Evolutionary conservation across 2,329 filamentous ascomycete genomes (phyloP).

Genomic region (Sporothrix protearum): DNA sequence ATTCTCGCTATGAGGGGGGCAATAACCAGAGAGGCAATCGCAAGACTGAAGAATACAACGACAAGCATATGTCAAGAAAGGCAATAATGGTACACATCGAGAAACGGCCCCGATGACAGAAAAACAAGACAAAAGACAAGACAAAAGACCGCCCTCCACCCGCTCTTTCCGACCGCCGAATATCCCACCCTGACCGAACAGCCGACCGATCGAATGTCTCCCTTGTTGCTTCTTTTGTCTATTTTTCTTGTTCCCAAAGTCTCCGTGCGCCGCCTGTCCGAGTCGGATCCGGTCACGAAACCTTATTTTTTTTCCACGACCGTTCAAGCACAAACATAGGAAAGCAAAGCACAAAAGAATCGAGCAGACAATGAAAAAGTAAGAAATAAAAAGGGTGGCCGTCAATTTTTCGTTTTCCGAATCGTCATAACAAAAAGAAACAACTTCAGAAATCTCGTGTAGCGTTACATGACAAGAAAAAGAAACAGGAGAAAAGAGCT

Average conservation of each 20-base stretch:
- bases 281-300: background rate
- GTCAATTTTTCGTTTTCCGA: constrained; percentile 21
- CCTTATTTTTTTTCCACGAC: background rate
- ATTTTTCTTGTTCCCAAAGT: background rate
- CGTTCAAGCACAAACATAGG: background rate
- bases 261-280: background rate
- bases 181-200: background rate
- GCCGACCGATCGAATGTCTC: background rate
- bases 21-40: background rate
- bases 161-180: background rate
- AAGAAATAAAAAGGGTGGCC: constrained; percentile 17
- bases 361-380: background rate
- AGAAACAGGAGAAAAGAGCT: background rate
- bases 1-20: too few species aligned
- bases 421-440: constrained; percentile 24
- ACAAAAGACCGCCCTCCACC: background rate
- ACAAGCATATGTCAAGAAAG: background rate
- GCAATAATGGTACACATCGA: constrained; percentile 4
- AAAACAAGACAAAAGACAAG: too few species aligned
- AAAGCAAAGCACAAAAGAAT: background rate
- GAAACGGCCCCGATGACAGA: background rate
- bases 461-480: background rate
- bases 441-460: constrained; percentile 14
- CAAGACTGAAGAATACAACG: background rate
- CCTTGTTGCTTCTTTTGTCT: background rate